phyloP scores from a whole-genome alignment of 805 yeast species.

The Ogataea angusta region DNA sequence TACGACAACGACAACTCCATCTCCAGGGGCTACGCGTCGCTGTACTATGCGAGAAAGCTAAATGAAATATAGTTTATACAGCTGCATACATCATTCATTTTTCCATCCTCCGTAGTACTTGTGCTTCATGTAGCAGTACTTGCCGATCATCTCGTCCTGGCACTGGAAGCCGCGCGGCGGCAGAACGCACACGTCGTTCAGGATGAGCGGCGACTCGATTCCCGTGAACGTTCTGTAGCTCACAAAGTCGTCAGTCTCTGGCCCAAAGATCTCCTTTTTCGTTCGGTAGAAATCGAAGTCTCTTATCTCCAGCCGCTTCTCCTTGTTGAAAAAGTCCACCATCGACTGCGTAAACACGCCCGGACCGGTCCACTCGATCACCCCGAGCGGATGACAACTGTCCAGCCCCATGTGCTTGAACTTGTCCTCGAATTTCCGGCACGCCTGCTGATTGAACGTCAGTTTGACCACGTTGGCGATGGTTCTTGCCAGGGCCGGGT shows the following conservation, averaged over 20 bases:
- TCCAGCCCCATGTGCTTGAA: conserved; percentile 28
- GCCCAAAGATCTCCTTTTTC: conserved; percentile 16
- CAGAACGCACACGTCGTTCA: conserved; percentile 17
- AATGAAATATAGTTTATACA: background rate
- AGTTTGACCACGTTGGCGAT: conserved; percentile 45
- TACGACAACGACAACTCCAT: conserved; percentile 8
- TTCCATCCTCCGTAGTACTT: conserved; percentile 22
- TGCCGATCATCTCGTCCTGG: conserved; percentile 27
- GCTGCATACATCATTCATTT: conserved; percentile 1
- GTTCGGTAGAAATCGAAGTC: conserved; percentile 10
- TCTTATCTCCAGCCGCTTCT: conserved; percentile 4
- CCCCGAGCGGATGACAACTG: conserved; percentile 34
- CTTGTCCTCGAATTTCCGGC: conserved; percentile 22
- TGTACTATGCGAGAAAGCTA: conserved; percentile 19
- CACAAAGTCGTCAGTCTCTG: conserved; percentile 6
- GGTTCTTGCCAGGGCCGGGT: conserved; percentile 49
- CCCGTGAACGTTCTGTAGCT: conserved; percentile 22
- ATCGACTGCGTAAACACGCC: conserved; percentile 49
- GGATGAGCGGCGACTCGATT: conserved; percentile 16
- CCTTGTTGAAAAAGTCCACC: conserved; percentile 42
- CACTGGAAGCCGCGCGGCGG: conserved; percentile 17
- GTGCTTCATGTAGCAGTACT: conserved; percentile 20
- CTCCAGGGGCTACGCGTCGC: conserved; percentile 12
- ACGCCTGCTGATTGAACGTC: conserved; percentile 38
- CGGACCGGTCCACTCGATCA: conserved; percentile 52